phyloP scores from a whole-genome alignment of 768 basidiomycete species.

The Gyrodon lividus region DNA sequence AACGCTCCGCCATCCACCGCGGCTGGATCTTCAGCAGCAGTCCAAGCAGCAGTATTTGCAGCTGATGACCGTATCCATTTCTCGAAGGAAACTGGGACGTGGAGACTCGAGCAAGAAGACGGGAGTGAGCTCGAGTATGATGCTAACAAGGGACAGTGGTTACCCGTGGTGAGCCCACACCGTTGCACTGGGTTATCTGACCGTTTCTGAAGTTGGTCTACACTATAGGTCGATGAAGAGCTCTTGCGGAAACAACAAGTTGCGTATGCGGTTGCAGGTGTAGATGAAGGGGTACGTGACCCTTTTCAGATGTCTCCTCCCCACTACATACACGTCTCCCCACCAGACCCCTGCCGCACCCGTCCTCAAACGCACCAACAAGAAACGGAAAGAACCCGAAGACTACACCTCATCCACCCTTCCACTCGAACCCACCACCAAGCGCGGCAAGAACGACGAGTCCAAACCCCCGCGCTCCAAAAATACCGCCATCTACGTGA shows the following conservation, averaged over 20 bases:
- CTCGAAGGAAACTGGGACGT: conserved; percentile 70
- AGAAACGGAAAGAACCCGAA: conserved; percentile 73
- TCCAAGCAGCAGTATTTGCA: conserved; percentile 68
- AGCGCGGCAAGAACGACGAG: conserved; percentile 64
- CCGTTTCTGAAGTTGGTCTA: conserved; percentile 1
- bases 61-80: conserved; percentile 82
- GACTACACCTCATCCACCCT: conserved; percentile 64
- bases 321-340: conserved; percentile 20
- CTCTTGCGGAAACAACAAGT: conserved; percentile 88
- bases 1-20: conserved; percentile 44
- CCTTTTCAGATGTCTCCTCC: conserved; percentile 19
- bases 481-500: conserved; percentile 91
- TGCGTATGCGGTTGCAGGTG: conserved; percentile 88
- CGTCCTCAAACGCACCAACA: conserved; percentile 74
- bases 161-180: conserved; percentile 67
- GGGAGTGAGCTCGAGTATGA: conserved; percentile 93
- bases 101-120: conserved; percentile 88
- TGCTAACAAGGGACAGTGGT: conserved; percentile 70
- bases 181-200: neutral
- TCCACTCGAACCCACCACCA: conserved; percentile 54
- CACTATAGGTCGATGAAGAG: conserved; percentile 78
- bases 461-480: conserved; percentile 63
- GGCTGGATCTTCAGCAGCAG: conserved; percentile 52
- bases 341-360: conserved; percentile 83
- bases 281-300: conserved; percentile 83